Evolutionary conservation across 129 eudicot genomes (phyloP), one percentile per base, ranked within the genome.

Genomic region (Cynara cardunculus): DNA sequence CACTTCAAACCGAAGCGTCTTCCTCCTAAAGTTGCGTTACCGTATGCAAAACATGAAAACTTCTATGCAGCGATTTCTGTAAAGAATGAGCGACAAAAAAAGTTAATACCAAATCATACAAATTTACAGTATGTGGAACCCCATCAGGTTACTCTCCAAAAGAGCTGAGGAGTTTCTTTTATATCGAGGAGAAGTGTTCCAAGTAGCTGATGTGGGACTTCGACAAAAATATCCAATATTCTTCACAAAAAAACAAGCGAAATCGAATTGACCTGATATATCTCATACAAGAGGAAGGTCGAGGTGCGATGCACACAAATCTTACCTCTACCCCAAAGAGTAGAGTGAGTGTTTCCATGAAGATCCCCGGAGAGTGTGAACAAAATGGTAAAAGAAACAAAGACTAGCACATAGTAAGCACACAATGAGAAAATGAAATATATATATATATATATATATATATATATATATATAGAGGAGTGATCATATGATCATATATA

Each of bases 31-130:
- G 77, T 83, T 83, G 87, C 76, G 89, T 83, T 85, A 89, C 73
- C 72, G 85, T 85, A 31, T 85, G 82, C 85, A 80, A 86, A 79
- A 83, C 82, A 62, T 71, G 87, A 87, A 84, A 72, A 77, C 86
- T 75, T 82, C 94, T 92, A 89, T 69, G 97, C 88, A 79, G 94
- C 94, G 82, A 88, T 88, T 71, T 92, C 97, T 92, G 94, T 66
- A 78, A 35, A 46, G 41, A 69, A 85, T 7, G 16, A 32, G 7
- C 18, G 73, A 80, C 26, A 22, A 25, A 21, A n/a, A 44, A 68
- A 25, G 80, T 80, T 56, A 72, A 25, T 56, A 70, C 2, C 16
- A 21, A 72, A 16, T 18, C 18, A 74, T 18, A 25, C 14, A 28
- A n/a, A n/a, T 13, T 32, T 14, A 59, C 25, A 22, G 26, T 37